phyloP scores from a whole-genome alignment of 2,329 filamentous ascomycete genomes.

The Arthroderma sp. region DNA sequence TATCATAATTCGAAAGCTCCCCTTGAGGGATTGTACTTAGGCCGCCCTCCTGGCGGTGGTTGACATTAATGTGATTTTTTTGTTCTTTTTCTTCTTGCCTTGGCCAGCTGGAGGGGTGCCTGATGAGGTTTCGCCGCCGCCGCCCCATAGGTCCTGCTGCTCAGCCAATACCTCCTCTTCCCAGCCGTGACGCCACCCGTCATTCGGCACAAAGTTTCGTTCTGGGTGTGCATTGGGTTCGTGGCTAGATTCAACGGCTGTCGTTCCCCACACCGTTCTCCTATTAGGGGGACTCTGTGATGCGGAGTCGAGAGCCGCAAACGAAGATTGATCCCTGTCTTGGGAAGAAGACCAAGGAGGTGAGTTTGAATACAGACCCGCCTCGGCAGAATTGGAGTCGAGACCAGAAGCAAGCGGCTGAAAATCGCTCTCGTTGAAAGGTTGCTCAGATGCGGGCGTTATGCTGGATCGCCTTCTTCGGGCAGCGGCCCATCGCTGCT shows the following conservation, averaged over 20 bases:
- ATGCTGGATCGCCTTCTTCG: conserved; percentile 47
- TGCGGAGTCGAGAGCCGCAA: conserved; percentile 53
- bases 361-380: conserved; percentile 26
- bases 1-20: too few relatives aligned
- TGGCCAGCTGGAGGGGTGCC: conserved; percentile 5
- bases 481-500: conserved; percentile 53
- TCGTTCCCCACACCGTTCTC: conserved; percentile 88
- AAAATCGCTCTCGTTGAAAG: conserved; percentile 50
- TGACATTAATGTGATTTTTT: conserved; percentile 57
- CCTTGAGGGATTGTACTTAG: conserved; percentile 16
- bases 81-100: conserved; percentile 50
- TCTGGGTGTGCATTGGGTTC: conserved; percentile 27
- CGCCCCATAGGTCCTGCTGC: conserved; percentile 11
- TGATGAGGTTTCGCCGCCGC: conserved; percentile 3
- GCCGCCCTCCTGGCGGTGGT: conserved; percentile 49
- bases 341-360: conserved; percentile 29
- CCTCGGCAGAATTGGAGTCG: conserved; percentile 14
- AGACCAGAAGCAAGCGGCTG: conserved; percentile 40
- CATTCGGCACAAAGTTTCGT: conserved; percentile 38
- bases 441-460: conserved; percentile 27
- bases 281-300: conserved; percentile 66
- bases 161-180: conserved; percentile 52
- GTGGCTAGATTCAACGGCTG: conserved; percentile 47
- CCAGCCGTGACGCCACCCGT: conserved; percentile 79
- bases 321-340: conserved; percentile 22